Conservation (phyloP, 1,284 basidiomycete species). For the Prillingera fragicola region DNA sequence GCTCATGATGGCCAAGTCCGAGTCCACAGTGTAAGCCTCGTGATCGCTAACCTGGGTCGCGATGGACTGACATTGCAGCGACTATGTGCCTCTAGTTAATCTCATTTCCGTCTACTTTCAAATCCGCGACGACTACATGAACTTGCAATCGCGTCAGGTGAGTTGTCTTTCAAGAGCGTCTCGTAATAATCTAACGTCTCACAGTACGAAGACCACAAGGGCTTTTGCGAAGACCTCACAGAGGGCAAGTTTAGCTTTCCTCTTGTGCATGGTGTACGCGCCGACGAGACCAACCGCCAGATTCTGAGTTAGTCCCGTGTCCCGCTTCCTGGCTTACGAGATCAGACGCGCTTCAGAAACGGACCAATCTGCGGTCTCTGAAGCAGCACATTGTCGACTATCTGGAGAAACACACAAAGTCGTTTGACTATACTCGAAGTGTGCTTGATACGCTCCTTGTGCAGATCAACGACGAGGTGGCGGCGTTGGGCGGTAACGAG, state of each 20-base stretch:
- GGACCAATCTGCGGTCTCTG: slow-evolving; percentile 69
- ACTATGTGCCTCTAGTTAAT: slow-evolving; percentile 88
- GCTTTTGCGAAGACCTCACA: slow-evolving; percentile 88
- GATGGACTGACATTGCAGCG: slow-evolving; percentile 51
- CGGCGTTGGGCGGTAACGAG: slow-evolving; percentile 41
- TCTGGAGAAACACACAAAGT: slow-evolving; percentile 62
- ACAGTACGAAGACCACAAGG: slow-evolving; percentile 85
- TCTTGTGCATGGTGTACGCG: slow-evolving; percentile 78
- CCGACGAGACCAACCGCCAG: slow-evolving; percentile 66
- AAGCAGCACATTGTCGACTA: slow-evolving; percentile 76
- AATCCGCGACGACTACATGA: slow-evolving; percentile 96
- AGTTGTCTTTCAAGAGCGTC: slow-evolving; percentile 6
- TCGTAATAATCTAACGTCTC: neutral
- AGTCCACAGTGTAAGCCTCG: slow-evolving; percentile 55
- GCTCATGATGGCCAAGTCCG: slow-evolving; percentile 80
- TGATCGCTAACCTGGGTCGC: fast-evolving
- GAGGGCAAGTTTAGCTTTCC: slow-evolving; percentile 98
- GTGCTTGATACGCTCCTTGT: slow-evolving; percentile 54
- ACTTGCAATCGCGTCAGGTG: slow-evolving; percentile 79
- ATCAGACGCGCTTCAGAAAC: slow-evolving; percentile 84
- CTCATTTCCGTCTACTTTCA: slow-evolving; percentile 92
- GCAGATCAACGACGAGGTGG: slow-evolving; percentile 43
- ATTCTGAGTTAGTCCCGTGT: slow-evolving; percentile 64
- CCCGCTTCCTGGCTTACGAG: neutral
- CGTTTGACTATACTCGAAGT: slow-evolving; percentile 66